phyloP scores from a whole-genome alignment of 768 basidiomycete genomes.

The Tulasnella sp. region DNA sequence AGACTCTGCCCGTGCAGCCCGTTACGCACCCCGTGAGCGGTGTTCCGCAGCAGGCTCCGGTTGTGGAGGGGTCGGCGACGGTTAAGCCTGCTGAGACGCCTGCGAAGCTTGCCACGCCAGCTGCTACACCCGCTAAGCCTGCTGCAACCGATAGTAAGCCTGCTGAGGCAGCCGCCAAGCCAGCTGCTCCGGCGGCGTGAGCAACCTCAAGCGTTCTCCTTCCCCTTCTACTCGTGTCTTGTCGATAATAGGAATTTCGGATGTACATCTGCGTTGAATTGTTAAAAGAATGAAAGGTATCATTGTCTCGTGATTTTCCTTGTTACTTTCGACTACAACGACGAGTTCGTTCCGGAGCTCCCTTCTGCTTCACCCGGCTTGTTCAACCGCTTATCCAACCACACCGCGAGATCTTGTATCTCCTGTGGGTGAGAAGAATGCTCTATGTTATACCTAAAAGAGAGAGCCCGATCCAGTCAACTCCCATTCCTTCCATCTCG shows the following conservation, averaged over 20 bases:
- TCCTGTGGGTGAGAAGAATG: slow-evolving; percentile 59
- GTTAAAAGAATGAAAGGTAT: background rate
- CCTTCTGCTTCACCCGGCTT: background rate
- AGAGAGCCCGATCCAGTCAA: too few species aligned
- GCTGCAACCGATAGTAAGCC: too few species aligned
- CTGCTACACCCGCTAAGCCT: background rate
- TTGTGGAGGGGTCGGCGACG: background rate
- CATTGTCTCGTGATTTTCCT: too few species aligned
- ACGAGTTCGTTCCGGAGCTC: background rate
- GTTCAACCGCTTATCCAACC: slow-evolving; percentile 40
- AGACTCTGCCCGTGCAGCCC: background rate
- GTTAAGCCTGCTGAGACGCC: background rate
- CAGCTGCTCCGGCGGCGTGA: background rate
- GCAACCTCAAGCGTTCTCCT: background rate
- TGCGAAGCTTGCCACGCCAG: background rate
- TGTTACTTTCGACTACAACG: background rate
- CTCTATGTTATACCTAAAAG: slow-evolving; percentile 35
- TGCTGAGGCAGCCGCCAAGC: background rate
- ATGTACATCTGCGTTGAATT: background rate
- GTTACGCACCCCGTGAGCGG: background rate
- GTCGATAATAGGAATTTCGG: too few species aligned
- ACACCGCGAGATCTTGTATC: slow-evolving; percentile 54
- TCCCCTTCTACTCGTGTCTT: too few species aligned
- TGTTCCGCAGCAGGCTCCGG: background rate
- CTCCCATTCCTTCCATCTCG: too few species aligned